Conservation (phyloP, 306 rosid genomes). For the Lotus japonicus region DNA sequence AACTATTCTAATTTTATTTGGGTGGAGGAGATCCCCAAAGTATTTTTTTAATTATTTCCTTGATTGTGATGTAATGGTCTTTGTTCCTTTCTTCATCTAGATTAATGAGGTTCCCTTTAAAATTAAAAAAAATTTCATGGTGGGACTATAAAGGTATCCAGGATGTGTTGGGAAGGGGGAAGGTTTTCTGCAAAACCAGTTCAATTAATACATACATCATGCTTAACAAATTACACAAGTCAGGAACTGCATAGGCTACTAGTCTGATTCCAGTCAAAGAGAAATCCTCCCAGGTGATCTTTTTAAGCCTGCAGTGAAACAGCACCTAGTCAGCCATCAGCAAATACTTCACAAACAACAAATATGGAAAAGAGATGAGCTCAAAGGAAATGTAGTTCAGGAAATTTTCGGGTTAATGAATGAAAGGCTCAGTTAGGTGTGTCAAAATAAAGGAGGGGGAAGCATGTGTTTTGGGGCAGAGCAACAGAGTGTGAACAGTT, state of each 20-base stretch:
- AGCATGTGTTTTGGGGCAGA: constrained; percentile 72
- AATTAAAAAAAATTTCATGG: too few relatives aligned
- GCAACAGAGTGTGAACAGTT: constrained; percentile 51
- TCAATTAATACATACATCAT: background rate
- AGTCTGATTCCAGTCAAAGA: constrained; percentile 29
- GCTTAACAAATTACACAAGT: background rate
- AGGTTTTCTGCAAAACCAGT: background rate
- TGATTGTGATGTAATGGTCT: too few relatives aligned
- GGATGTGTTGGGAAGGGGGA: too few relatives aligned
- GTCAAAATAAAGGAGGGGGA: constrained; percentile 33
- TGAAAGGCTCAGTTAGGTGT: constrained; percentile 49
- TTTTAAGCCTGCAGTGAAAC: constrained; percentile 22
- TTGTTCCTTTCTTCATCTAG: too few relatives aligned
- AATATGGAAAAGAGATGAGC: constrained; percentile 40
- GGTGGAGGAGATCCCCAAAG: too few relatives aligned
- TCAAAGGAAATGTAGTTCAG: constrained; percentile 20
- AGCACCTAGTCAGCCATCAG: constrained; percentile 34
- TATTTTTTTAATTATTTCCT: too few relatives aligned
- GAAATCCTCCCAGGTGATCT: constrained; percentile 36
- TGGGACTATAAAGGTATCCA: too few relatives aligned
- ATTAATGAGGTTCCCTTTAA: too few relatives aligned
- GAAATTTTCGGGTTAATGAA: constrained; percentile 42
- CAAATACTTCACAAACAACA: constrained; percentile 29
- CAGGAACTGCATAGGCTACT: background rate
- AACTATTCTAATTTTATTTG: too few relatives aligned